Evolutionary conservation across 768 basidiomycete species (phyloP).

Genomic region (Hebeloma cylindrosporum): DNA sequence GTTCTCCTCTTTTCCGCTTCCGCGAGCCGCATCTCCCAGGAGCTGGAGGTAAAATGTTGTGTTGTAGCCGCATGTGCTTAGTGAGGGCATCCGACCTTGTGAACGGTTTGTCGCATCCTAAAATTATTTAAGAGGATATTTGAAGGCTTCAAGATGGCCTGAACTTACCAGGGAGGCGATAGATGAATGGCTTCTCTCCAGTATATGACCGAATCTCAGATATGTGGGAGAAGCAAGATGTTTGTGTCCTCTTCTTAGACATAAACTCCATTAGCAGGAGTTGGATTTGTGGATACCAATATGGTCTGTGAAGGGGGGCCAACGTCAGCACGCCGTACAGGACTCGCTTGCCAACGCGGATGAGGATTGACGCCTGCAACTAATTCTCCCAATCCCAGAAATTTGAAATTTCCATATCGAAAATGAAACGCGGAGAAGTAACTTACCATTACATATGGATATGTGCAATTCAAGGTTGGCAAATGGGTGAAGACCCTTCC

Average conservation of each 20-base stretch:
- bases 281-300: conserved; percentile 82
- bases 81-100: conserved; percentile 92
- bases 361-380: too few species aligned
- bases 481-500: conserved; percentile 78
- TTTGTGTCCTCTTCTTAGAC: conserved; percentile 78
- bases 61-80: conserved; percentile 90
- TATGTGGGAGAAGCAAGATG: conserved; percentile 85
- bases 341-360: too few species aligned
- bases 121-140: not conserved
- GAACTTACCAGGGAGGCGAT: conserved; percentile 71
- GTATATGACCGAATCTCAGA: conserved; percentile 92
- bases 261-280: conserved; percentile 89
- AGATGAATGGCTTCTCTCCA: conserved; percentile 94
- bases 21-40: conserved; percentile 70
- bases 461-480: conserved; percentile 77
- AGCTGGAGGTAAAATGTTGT: conserved; percentile 72
- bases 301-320: conserved; percentile 51
- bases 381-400: too few species aligned
- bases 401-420: not conserved
- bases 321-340: conserved; percentile 3
- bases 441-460: conserved; percentile 79
- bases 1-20: conserved; percentile 64
- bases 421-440: not conserved
- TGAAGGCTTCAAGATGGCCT: conserved; percentile 1
- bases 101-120: conserved; percentile 94